Base-by-base conservation (phyloP, 2,329 filamentous ascomycete genomes). In the Lachnellula cervina region DNA sequence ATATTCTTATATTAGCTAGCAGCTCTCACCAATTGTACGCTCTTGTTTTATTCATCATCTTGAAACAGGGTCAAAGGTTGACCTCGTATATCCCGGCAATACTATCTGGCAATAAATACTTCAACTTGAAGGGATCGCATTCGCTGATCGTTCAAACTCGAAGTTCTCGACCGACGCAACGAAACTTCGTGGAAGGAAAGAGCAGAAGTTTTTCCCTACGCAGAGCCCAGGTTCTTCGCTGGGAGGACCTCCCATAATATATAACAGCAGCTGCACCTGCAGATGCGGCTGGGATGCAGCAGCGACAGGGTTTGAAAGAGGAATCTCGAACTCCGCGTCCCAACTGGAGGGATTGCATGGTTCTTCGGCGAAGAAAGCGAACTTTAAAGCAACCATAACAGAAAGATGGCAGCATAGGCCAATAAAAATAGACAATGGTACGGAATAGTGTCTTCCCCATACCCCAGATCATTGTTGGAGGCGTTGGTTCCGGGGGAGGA, bases 1-100 rank as follows among this genome's bases (percentile, higher is more conserved):
- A 16, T 32, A 4, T n/a, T 46, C 21, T 5, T 14, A 28, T 17
- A 40, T 16, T 16, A 40, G 37, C 13, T 16, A 16, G 13, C 13
- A 46, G n/a, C 32, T 16, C 28, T 44, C 43, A 50, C 52, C 46
- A 54, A 49, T 54, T 54, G 28, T 49, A 54, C 16, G 44, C 52
- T 49, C 52, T 45, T 8, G 45, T 50, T 17, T 25, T 54, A 11
- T 50, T 46, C 44, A 54, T 45, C 46, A 49, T 52, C 35, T 47
- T 52, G 47, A 37, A 40, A 14, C 11, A 25, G 21, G 19, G 25
- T 48, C 5, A 16, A 40, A n/a, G 4, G 0, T 40, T 40, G 8
- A 16, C 37, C n/a, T 40, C 37, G 37, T 16, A 16, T 40, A 16
- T 16, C 16, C n/a, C 8, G n/a, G 17, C 14, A 3, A 17, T 6